Evolutionary conservation across 768 basidiomycete genomes (phyloP).

Genomic region (Leccinellum rugosiceps): DNA sequence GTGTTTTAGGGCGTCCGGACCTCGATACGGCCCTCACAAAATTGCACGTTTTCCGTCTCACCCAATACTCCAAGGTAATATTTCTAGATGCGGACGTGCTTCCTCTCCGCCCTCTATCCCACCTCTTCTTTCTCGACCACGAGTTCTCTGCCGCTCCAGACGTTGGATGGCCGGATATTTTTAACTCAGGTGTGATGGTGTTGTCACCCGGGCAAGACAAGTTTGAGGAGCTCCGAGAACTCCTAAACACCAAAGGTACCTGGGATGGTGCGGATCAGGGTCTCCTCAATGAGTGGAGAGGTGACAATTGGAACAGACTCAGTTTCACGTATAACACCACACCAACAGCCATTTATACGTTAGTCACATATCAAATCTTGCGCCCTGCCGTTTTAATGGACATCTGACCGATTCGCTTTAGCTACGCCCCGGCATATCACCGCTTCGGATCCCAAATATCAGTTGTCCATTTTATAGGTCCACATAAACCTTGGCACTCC

Average conservation of each 20-base stretch:
- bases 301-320: slow-evolving; percentile 83
- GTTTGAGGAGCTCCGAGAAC: slow-evolving; percentile 66
- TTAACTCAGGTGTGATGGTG: slow-evolving; percentile 96
- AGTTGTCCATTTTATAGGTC: slow-evolving; percentile 91
- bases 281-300: slow-evolving; percentile 92
- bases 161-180: slow-evolving; percentile 99
- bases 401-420: slow-evolving; percentile 35
- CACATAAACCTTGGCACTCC: slow-evolving; percentile 92
- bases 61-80: slow-evolving; percentile 79
- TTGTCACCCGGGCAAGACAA: slow-evolving; percentile 78
- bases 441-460: slow-evolving; percentile 87
- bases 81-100: slow-evolving; percentile 93
- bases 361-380: slow-evolving; percentile 37
- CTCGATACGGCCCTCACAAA: slow-evolving; percentile 94
- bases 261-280: slow-evolving; percentile 99
- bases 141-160: slow-evolving; percentile 94
- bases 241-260: slow-evolving; percentile 76
- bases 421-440: slow-evolving; percentile 95
- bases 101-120: slow-evolving; percentile 82
- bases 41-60: slow-evolving; percentile 91
- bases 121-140: slow-evolving; percentile 80
- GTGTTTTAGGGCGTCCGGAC: slow-evolving; percentile 80
- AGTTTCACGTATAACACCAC: slow-evolving; percentile 99
- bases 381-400: slow-evolving; percentile 23
- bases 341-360: slow-evolving; percentile 96